These are phyloP conservation scores for Rhypophila decipiens DNA, from an alignment of 495 filamentous ascomycete genomes.

Conservation along the genomic window DNA sequence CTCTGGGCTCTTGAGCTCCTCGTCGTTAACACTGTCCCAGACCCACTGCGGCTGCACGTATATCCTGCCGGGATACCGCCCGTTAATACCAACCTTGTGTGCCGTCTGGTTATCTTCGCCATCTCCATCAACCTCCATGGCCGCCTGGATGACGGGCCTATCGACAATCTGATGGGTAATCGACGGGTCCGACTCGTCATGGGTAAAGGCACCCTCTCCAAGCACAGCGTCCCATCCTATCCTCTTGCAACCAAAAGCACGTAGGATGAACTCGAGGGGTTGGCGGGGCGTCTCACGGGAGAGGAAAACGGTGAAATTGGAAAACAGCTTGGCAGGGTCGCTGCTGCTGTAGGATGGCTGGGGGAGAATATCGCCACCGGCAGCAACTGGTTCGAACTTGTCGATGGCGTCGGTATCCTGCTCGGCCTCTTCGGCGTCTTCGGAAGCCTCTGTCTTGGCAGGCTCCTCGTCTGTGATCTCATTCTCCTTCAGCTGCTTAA, in stretches of 20 bases:
- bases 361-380: conserved; percentile 76
- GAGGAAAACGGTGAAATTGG: conserved; percentile 82
- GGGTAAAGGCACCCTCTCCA: conserved; percentile 87
- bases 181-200: conserved; percentile 73
- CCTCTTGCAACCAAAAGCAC: conserved; percentile 91
- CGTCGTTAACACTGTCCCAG: conserved; percentile 91
- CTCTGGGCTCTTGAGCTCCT: conserved; percentile 78
- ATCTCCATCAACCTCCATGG: conserved; percentile 52
- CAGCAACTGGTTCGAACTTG: conserved; percentile 71
- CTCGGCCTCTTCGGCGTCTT: conserved; percentile 43
- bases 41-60: conserved; percentile 98
- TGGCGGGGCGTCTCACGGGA: conserved; percentile 90
- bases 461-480: conserved; percentile 37
- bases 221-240: conserved; percentile 88
- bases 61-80: conserved; percentile 76
- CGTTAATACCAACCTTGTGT: conserved; percentile 46
- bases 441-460: conserved; percentile 35
- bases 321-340: conserved; percentile 65
- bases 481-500: conserved; percentile 43
- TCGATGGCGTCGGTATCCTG: conserved; percentile 65
- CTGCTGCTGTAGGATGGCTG: conserved; percentile 63
- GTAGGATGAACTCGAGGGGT: conserved; percentile 87
- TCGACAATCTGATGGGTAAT: conserved; percentile 98
- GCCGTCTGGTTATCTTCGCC: conserved; percentile 51
- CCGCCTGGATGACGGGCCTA: conserved; percentile 61